These are phyloP conservation scores for Phycomyces blakesleeanus DNA, from an alignment of 192 early-diverging fungal species.

Conservation along the genomic window DNA sequence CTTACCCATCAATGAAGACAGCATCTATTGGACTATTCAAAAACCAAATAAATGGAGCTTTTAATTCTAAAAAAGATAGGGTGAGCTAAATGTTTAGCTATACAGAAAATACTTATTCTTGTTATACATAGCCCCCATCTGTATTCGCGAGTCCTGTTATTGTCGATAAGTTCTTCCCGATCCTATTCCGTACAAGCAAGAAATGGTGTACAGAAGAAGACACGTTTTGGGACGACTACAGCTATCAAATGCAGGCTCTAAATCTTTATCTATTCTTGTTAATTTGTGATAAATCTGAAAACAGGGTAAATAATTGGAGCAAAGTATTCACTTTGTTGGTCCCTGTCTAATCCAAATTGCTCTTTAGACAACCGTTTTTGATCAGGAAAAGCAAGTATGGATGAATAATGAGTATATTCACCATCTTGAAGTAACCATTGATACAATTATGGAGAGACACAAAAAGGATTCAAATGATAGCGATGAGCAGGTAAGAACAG, in stretches of 20 bases:
- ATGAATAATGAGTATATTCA: neutral
- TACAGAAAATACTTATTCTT: neutral
- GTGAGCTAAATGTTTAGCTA: neutral
- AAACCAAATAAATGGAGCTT: constrained; percentile 36
- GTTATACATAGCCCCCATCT: constrained; percentile 11
- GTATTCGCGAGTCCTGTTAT: constrained; percentile 40
- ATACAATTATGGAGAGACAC: neutral
- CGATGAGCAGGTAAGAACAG: neutral
- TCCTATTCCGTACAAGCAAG: constrained; percentile 31
- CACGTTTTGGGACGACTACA: constrained; percentile 37
- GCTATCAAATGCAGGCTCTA: constrained; percentile 42
- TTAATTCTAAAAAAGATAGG: constrained; percentile 13
- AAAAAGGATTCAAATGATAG: neutral
- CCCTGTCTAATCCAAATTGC: neutral
- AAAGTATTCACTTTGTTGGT: too few species aligned
- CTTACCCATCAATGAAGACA: constrained; percentile 44
- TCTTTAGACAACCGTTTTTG: neutral
- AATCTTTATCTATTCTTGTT: constrained; percentile 49
- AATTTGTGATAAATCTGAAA: constrained; percentile 40
- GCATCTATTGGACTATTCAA: constrained; percentile 46
- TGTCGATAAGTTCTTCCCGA: constrained; percentile 33
- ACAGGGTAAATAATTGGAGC: constrained; percentile 28
- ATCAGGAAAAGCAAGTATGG: neutral
- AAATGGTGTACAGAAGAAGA: constrained; percentile 24
- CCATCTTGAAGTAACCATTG: neutral